Evolutionary conservation across 2,329 filamentous ascomycete species (phyloP).

Genomic region (Venturia oleaginea): DNA sequence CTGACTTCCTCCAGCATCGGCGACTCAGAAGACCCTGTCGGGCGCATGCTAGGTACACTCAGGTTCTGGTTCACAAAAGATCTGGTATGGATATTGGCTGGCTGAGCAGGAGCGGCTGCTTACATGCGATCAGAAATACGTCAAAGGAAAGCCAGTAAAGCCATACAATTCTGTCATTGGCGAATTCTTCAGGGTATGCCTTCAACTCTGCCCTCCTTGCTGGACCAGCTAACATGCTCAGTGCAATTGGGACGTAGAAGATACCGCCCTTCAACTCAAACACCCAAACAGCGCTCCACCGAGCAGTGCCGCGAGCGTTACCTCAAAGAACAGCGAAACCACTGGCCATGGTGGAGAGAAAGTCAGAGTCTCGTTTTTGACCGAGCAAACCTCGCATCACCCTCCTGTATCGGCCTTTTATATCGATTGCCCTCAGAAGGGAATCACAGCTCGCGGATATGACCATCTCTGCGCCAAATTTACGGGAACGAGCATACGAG

Average conservation of each 20-base stretch:
- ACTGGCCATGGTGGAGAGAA: constrained; percentile 25
- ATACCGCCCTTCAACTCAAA: constrained; percentile 56
- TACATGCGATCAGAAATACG: constrained; percentile 63
- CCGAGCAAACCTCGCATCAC: constrained; percentile 96
- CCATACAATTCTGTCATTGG: constrained; percentile 96
- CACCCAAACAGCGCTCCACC: constrained; percentile 33
- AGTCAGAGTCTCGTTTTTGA: constrained; percentile 84
- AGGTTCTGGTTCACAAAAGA: constrained; percentile 99
- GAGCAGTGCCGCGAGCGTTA: constrained; percentile 28
- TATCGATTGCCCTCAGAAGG: constrained; percentile 84
- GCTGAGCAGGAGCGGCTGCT: constrained; percentile 10
- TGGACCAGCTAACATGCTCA: constrained; percentile 28
- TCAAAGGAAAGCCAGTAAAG: constrained; percentile 97
- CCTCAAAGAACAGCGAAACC: constrained; percentile 27
- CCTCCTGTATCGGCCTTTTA: constrained; percentile 95
- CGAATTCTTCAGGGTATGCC: constrained; percentile 87
- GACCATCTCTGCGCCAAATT: constrained; percentile 98
- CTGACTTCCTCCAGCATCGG: constrained; percentile 53
- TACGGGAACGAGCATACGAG: constrained; percentile 87
- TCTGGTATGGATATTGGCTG: constrained; percentile 41
- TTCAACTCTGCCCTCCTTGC: constrained; percentile 1
- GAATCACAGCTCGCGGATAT: constrained; percentile 78
- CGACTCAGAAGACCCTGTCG: constrained; percentile 81
- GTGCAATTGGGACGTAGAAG: constrained; percentile 93
- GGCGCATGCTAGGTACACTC: constrained; percentile 88